Conservation (phyloP, 2,329 filamentous ascomycete genomes). For the Aureobasidium sp. region DNA sequence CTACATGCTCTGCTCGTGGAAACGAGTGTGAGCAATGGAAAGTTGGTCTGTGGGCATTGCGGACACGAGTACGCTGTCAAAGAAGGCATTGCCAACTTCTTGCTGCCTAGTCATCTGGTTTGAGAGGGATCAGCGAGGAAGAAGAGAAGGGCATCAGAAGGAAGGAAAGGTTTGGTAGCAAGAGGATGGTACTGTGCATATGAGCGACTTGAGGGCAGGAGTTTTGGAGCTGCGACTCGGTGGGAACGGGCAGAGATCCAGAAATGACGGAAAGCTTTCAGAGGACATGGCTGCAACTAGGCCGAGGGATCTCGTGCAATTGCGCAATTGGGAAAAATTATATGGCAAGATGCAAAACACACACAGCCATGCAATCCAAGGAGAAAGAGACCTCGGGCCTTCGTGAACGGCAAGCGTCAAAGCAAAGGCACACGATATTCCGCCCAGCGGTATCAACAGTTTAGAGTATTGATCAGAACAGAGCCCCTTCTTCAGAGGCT, state of each 20-base stretch:
- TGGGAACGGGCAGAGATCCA: too few species aligned
- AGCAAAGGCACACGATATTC: neutral
- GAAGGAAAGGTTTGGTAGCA: neutral
- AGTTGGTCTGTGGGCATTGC: conserved; percentile 83
- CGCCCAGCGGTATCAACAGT: neutral
- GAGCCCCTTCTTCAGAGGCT: neutral
- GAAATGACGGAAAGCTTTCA: too few species aligned
- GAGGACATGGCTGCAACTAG: too few species aligned
- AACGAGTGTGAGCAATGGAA: conserved; percentile 83
- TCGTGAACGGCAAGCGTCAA: neutral
- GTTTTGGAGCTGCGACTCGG: too few species aligned
- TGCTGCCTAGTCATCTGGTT: conserved; percentile 87
- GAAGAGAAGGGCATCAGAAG: neutral
- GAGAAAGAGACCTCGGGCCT: neutral
- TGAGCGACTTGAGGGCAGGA: neutral
- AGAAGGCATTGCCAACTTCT: conserved; percentile 93
- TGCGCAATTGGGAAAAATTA: too few species aligned
- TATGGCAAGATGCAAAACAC: too few species aligned
- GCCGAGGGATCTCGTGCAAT: too few species aligned
- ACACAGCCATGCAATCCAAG: too few species aligned
- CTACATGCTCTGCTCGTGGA: conserved; percentile 78
- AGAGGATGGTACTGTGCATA: neutral
- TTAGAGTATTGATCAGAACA: neutral
- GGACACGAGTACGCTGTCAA: conserved; percentile 91
- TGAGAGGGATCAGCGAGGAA: conserved; percentile 21